A percentile compares a stretch with the other conserved stretches of the same genome.
Evolutionary conservation across 495 filamentous ascomycete species (phyloP).

Genomic region (Pyronema omphalodes): DNA sequence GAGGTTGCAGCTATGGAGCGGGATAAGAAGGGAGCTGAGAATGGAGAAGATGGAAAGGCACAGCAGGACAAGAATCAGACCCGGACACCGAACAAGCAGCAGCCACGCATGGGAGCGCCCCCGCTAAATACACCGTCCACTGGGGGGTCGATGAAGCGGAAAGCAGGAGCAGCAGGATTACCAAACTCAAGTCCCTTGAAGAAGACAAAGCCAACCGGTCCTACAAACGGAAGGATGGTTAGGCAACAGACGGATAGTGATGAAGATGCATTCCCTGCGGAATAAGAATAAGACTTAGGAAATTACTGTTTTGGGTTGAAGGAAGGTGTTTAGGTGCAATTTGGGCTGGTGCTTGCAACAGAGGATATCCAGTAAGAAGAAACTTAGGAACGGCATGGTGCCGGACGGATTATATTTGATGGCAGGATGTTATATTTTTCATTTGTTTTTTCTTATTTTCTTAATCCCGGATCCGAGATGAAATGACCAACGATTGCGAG

Average conservation of each 20-base stretch:
- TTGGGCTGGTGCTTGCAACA: too few species aligned
- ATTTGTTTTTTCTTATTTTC: too few species aligned
- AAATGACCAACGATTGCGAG: too few species aligned
- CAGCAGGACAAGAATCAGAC: conserved; percentile 11
- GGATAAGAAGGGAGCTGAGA: conserved; percentile 27
- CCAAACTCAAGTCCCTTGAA: conserved; percentile 15
- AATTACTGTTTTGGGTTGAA: not conserved
- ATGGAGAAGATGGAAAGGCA: conserved; percentile 10
- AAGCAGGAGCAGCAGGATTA: conserved; percentile 17
- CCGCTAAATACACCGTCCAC: conserved; percentile 12
- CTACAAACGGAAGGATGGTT: conserved; percentile 11
- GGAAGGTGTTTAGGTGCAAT: too few species aligned
- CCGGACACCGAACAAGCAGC: conserved; percentile 20
- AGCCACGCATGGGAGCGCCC: conserved; percentile 10
- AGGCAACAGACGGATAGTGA: not conserved
- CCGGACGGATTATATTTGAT: too few species aligned
- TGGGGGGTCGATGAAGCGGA: conserved; percentile 16
- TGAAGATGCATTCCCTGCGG: not conserved
- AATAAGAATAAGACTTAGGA: not conserved
- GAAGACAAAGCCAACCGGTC: conserved; percentile 10
- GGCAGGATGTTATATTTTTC: too few species aligned
- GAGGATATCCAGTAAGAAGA: too few species aligned
- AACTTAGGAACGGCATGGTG: too few species aligned
- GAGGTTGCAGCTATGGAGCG: conserved; percentile 84
- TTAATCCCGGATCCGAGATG: too few species aligned